phyloP scores from a whole-genome alignment of 1,284 basidiomycete species.

The Tetrapyrgos nigripes region DNA sequence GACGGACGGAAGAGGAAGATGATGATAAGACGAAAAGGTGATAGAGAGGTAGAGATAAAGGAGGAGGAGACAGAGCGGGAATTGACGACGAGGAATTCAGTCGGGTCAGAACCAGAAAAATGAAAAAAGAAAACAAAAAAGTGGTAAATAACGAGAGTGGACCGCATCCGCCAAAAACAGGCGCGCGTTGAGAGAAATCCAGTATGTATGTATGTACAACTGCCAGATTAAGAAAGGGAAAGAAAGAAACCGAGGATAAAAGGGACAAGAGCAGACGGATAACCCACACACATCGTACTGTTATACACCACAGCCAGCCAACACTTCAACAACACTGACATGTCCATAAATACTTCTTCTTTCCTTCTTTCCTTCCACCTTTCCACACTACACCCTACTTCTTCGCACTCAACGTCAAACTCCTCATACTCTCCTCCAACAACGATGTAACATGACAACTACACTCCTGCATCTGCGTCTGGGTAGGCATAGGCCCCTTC shows the following conservation, averaged over 20 bases:
- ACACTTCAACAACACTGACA: too few relatives aligned
- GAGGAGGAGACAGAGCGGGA: neutral
- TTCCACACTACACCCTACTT: conserved; percentile 2
- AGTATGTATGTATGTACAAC: too few relatives aligned
- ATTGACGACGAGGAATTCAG: too few relatives aligned
- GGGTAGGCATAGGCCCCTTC: too few relatives aligned
- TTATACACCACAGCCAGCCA: too few relatives aligned
- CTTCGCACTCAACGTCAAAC: conserved; percentile 33
- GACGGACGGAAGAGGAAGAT: neutral
- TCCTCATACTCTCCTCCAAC: conserved; percentile 40
- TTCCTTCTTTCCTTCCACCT: too few relatives aligned
- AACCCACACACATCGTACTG: too few relatives aligned
- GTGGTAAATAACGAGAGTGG: neutral
- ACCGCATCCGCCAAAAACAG: too few relatives aligned
- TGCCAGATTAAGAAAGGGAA: neutral
- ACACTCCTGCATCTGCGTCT: neutral
- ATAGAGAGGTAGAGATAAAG: neutral
- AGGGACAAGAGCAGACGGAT: neutral
- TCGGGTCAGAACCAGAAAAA: neutral
- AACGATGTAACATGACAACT: conserved; percentile 7
- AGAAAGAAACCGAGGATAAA: neutral
- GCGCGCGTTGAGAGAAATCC: too few relatives aligned
- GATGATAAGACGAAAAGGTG: neutral
- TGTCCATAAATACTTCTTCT: too few relatives aligned
- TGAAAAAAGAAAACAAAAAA: neutral